Conservation (phyloP, 768 basidiomycete species). For the Rhizopogon vulgaris region DNA sequence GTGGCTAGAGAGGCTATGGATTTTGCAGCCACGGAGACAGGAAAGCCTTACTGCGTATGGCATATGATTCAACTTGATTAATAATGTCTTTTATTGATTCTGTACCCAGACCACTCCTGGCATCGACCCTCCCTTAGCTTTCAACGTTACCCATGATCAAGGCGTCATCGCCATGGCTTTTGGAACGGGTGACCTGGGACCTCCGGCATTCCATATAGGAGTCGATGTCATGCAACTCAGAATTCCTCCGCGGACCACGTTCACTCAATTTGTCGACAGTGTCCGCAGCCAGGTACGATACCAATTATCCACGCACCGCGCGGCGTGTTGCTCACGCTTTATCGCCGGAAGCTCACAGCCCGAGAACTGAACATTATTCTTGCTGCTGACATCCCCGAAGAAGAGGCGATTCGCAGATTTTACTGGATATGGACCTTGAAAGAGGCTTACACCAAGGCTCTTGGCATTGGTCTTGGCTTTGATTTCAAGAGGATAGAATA, state of each 20-base stretch:
- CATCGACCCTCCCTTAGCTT: constrained; percentile 55
- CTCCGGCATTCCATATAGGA: constrained; percentile 55
- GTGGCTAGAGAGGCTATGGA: constrained; percentile 39
- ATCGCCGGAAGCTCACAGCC: constrained; percentile 32
- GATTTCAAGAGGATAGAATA: constrained; percentile 76
- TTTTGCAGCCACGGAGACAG: constrained; percentile 52
- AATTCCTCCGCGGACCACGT: constrained; percentile 51
- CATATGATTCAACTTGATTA: constrained; percentile 9
- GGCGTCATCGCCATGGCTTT: constrained; percentile 63
- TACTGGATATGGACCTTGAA: constrained; percentile 89
- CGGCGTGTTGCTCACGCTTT: constrained; percentile 8
- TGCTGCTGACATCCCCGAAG: constrained; percentile 33
- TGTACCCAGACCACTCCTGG: constrained; percentile 35
- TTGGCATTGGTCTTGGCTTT: constrained; percentile 78
- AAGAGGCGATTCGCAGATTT: constrained; percentile 54
- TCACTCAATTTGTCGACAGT: constrained; percentile 55
- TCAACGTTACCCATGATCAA: constrained; percentile 81
- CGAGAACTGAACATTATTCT: constrained; percentile 29
- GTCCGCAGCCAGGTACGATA: constrained; percentile 57
- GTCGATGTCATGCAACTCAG: constrained; percentile 79
- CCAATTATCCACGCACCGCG: no score
- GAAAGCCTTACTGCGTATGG: constrained; percentile 74
- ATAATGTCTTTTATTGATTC: constrained; percentile 2
- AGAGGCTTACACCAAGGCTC: constrained; percentile 87
- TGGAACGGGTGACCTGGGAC: constrained; percentile 40